Conservation (phyloP, 495 filamentous ascomycete genomes). For the Lichenothelia convexa region DNA sequence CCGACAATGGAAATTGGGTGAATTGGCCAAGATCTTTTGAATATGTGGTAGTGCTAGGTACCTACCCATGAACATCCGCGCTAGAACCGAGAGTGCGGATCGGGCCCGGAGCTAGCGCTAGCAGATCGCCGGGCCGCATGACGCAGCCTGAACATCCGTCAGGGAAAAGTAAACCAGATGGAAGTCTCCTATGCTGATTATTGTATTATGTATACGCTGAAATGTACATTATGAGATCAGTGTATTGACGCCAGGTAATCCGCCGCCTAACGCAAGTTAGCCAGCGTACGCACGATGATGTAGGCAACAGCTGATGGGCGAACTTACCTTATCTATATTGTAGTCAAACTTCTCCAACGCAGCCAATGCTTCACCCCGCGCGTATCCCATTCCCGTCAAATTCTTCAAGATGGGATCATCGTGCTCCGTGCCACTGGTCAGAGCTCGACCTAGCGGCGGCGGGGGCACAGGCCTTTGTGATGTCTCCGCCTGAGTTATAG, state of each 20-base stretch:
- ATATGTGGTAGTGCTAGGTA: no score
- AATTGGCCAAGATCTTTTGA: no score
- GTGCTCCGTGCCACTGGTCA: conserved; percentile 56
- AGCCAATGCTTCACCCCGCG: conserved; percentile 53
- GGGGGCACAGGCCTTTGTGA: no score
- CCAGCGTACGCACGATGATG: neutral
- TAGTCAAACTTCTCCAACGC: conserved; percentile 92
- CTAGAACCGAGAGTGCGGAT: no score
- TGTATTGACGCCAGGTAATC: conserved; percentile 14
- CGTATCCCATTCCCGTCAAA: conserved; percentile 81
- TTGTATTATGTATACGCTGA: no score
- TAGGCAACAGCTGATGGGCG: neutral
- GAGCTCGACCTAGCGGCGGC: conserved; percentile 42
- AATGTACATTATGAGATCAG: no score
- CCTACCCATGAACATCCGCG: no score
- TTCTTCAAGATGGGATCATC: conserved; percentile 87
- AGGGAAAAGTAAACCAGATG: no score
- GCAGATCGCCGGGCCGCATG: no score
- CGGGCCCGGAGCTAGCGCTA: no score
- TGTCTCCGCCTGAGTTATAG: neutral
- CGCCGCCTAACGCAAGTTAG: conserved; percentile 16
- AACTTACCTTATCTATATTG: conserved; percentile 77
- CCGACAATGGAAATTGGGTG: no score
- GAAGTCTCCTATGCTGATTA: conserved; percentile 4
- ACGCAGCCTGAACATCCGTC: no score